Evolutionary conservation across 176 grass and related monocot genomes (phyloP).

Genomic region (Carex cristatella): DNA sequence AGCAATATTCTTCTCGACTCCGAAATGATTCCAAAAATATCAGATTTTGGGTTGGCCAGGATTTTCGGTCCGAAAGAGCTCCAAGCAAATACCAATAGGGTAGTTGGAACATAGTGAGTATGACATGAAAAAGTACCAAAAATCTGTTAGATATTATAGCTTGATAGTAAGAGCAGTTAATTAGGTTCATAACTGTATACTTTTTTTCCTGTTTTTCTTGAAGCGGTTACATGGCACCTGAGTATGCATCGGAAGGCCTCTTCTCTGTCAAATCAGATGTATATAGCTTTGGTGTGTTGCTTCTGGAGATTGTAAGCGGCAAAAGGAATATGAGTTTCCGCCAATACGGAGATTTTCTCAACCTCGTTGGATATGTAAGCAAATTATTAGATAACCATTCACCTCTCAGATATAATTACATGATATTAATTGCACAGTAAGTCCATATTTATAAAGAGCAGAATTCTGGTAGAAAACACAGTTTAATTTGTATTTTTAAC

Average conservation of each 20-base stretch:
- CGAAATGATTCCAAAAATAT: slow-evolving; percentile 40
- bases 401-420: neutral
- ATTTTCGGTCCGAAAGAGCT: slow-evolving; percentile 31
- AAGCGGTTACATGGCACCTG: slow-evolving; percentile 50
- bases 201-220: neutral
- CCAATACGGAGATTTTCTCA: slow-evolving; percentile 12
- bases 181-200: neutral
- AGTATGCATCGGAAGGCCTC: slow-evolving; percentile 32
- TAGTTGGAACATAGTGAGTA: slow-evolving; percentile 45
- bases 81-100: slow-evolving; percentile 27
- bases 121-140: neutral
- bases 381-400: neutral
- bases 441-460: too few relatives aligned
- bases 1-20: slow-evolving; percentile 41
- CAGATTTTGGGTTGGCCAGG: slow-evolving; percentile 42
- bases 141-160: neutral
- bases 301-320: slow-evolving; percentile 42
- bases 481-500: neutral
- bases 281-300: slow-evolving; percentile 39
- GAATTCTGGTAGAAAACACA: too few relatives aligned
- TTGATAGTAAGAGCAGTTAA: neutral
- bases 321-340: slow-evolving; percentile 18
- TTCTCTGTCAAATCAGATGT: slow-evolving; percentile 47
- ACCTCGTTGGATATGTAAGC: slow-evolving; percentile 33
- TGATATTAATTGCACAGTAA: neutral